A percentile compares a stretch with the other conserved stretches of the same genome.
phyloP scores from a whole-genome alignment of 2,329 filamentous ascomycete genomes.

The Triangularia setosa region DNA sequence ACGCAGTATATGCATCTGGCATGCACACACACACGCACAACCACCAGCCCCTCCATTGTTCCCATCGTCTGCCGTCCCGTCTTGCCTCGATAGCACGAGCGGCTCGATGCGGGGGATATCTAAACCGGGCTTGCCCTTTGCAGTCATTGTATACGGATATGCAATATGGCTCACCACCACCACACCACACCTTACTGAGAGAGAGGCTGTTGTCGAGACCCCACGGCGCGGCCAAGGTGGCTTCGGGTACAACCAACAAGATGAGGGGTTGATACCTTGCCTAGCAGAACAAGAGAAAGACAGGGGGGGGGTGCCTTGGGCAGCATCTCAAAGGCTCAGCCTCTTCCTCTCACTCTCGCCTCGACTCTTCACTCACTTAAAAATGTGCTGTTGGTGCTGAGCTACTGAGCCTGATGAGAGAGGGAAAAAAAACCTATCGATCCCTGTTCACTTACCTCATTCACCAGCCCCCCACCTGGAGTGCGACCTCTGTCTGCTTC shows the following conservation, averaged over 20 bases:
- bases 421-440: neutral
- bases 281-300: neutral
- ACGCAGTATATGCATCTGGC: neutral
- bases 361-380: too few relatives aligned
- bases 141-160: slow-evolving; percentile 1
- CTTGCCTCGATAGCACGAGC: slow-evolving; percentile 4
- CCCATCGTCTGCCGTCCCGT: slow-evolving; percentile 9
- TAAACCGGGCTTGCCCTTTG: slow-evolving; percentile 5
- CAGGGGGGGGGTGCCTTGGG: neutral
- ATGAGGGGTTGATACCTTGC: slow-evolving; percentile 2
- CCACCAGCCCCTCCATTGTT: neutral
- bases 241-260: slow-evolving; percentile 6
- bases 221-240: slow-evolving; percentile 1
- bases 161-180: slow-evolving; percentile 21
- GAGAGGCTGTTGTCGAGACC: neutral
- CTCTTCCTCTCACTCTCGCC: slow-evolving; percentile 8
- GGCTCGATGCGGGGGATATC: slow-evolving; percentile 7
- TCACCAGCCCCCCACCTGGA: slow-evolving; percentile 11
- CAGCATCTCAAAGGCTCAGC: slow-evolving; percentile 10
- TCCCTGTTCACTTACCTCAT: slow-evolving; percentile 7
- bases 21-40: neutral
- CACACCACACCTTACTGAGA: slow-evolving; percentile 5
- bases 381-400: neutral
- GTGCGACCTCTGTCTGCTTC: slow-evolving; percentile 13
- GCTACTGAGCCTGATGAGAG: neutral